These are phyloP conservation scores for Wickerhamomyces sydowiorum DNA, from an alignment of 805 yeast species.

Conservation along the genomic window DNA sequence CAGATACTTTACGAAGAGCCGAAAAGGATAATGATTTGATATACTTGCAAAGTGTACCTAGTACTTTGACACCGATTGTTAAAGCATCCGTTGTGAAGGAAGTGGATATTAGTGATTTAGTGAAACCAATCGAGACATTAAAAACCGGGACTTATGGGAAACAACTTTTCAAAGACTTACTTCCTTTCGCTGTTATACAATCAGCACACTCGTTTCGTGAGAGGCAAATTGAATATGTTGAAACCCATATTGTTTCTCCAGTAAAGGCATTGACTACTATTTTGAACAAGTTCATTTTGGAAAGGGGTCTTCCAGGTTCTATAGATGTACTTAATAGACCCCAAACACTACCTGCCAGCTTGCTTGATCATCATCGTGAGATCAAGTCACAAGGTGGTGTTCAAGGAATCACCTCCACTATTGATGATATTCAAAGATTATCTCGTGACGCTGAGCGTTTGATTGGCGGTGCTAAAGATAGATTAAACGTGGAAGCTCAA, in stretches of 20 bases:
- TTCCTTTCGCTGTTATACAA: conserved; percentile 65
- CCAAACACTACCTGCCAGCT: conserved; percentile 50
- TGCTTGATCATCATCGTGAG: conserved; percentile 50
- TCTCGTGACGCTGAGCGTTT: conserved; percentile 35
- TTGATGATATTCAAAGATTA: conserved; percentile 40
- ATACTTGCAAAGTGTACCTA: conserved; percentile 63
- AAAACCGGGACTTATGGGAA: conserved; percentile 16
- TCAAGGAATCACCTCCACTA: conserved; percentile 31
- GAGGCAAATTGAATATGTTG: conserved; percentile 50
- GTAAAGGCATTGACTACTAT: conserved; percentile 39
- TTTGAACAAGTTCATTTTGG: conserved; percentile 38
- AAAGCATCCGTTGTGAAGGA: conserved; percentile 56
- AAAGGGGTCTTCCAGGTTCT: conserved; percentile 52
- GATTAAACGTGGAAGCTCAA: conserved; percentile 42
- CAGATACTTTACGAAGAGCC: conserved; percentile 42
- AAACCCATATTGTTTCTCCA: conserved; percentile 41
- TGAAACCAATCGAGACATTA: conserved; percentile 23
- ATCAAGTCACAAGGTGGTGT: conserved; percentile 50
- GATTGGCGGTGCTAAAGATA: conserved; percentile 39
- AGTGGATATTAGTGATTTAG: conserved; percentile 30
- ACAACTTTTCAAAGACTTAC: conserved; percentile 48
- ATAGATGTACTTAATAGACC: conserved; percentile 54
- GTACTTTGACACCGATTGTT: conserved; percentile 34
- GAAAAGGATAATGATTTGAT: conserved; percentile 81
- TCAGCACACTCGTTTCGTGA: conserved; percentile 64